phyloP scores from a whole-genome alignment of 1,139 yeast species.

The Pichia sp. region DNA sequence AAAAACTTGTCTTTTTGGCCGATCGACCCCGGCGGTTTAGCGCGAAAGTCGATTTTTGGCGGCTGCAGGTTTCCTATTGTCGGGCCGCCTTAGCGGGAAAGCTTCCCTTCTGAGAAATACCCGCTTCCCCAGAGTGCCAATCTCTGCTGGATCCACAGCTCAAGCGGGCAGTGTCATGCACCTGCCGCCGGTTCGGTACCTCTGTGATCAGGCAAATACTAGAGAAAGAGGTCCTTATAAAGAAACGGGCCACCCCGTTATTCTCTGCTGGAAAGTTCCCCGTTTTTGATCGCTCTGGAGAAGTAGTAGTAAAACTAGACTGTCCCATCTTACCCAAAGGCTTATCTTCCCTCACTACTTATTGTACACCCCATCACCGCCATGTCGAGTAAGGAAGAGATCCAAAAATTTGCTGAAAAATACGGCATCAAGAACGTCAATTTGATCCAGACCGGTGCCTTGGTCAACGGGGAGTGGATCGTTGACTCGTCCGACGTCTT shows the following conservation, averaged over 20 bases:
- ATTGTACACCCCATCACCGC: not conserved
- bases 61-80: not conserved
- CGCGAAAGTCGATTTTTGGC: not conserved
- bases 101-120: not conserved
- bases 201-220: no score
- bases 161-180: no score
- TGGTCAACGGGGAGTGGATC: constrained; percentile 29
- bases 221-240: no score
- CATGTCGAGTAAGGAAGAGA: constrained; percentile 28
- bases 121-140: not conserved
- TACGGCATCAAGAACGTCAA: constrained; percentile 29
- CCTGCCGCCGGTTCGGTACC: no score
- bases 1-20: not conserved
- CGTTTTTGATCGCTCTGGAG: no score
- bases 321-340: no score
- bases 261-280: no score
- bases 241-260: no score
- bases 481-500: constrained; percentile 41
- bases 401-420: constrained; percentile 26
- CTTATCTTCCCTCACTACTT: not conserved
- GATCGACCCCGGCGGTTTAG: not conserved
- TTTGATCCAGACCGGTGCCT: constrained; percentile 29
- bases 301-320: no score
- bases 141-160: not conserved
- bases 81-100: not conserved